Evolutionary conservation across 2,329 filamentous ascomycete genomes (phyloP).

Genomic region (Ophiostoma himal-ulmi): DNA sequence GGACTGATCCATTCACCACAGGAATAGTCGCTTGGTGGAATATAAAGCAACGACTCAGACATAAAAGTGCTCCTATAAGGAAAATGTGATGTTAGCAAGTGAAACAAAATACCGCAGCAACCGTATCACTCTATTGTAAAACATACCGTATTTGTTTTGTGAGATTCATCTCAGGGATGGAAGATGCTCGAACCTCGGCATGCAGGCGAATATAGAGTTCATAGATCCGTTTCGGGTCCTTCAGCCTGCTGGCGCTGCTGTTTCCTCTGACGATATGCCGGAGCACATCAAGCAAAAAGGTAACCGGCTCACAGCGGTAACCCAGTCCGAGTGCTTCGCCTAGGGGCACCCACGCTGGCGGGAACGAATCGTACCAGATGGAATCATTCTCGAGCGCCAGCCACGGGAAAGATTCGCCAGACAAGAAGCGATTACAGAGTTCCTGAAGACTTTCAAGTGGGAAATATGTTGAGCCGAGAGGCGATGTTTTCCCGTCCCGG

Average conservation of each 20-base stretch:
- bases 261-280: neutral
- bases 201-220: slow-evolving; percentile 11
- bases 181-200: neutral
- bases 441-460: neutral
- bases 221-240: neutral
- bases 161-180: neutral
- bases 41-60: neutral
- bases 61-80: neutral
- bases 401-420: slow-evolving; percentile 13
- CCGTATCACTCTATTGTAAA: neutral
- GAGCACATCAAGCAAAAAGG: slow-evolving; percentile 10
- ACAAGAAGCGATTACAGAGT: neutral
- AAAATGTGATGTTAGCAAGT: slow-evolving; percentile 27
- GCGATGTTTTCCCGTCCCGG: neutral
- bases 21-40: neutral
- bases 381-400: neutral
- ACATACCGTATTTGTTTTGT: slow-evolving; percentile 15
- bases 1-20: neutral
- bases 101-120: neutral
- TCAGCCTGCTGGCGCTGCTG: neutral
- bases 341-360: neutral
- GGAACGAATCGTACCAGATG: neutral
- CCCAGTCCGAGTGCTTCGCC: slow-evolving; percentile 5
- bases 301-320: neutral
- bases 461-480: neutral